Percentiles rank a stretch among this genome's conserved stretches.
Conservation (phyloP, 176 grass and related monocot species). For the Hyparrhenia diplandra region DNA sequence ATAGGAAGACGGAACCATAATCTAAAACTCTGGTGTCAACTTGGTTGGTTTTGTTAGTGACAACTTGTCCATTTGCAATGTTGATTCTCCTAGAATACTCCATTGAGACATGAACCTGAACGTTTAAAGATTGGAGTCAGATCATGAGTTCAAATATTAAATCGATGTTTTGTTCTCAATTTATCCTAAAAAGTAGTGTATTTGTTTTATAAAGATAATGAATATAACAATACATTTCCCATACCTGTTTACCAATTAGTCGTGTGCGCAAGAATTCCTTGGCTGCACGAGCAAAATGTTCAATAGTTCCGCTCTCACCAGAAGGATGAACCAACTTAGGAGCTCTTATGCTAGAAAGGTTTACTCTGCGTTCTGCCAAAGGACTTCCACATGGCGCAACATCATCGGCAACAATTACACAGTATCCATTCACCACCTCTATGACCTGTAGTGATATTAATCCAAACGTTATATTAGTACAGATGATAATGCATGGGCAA, state of each 20-base stretch:
- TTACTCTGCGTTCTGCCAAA: conserved; percentile 54
- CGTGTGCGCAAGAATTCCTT: conserved; percentile 78
- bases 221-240: neutral
- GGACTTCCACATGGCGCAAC: conserved; percentile 53
- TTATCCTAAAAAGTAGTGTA: neutral
- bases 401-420: conserved; percentile 75
- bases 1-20: conserved; percentile 75
- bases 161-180: no score
- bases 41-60: neutral
- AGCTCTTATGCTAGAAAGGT: conserved; percentile 84
- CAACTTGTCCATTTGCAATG: conserved; percentile 39
- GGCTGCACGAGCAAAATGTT: conserved; percentile 63
- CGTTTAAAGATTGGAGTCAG: neutral
- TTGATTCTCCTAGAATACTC: conserved; percentile 80
- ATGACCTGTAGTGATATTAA: conserved; percentile 59
- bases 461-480: neutral
- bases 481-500: neutral
- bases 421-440: conserved; percentile 84
- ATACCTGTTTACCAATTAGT: conserved; percentile 79
- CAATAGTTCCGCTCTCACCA: conserved; percentile 36
- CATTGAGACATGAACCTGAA: conserved; percentile 80
- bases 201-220: neutral
- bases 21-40: conserved; percentile 63
- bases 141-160: neutral
- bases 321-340: conserved; percentile 58